Conservation (phyloP, 805 yeast genomes). For the Saccharomyces eubayanus region DNA sequence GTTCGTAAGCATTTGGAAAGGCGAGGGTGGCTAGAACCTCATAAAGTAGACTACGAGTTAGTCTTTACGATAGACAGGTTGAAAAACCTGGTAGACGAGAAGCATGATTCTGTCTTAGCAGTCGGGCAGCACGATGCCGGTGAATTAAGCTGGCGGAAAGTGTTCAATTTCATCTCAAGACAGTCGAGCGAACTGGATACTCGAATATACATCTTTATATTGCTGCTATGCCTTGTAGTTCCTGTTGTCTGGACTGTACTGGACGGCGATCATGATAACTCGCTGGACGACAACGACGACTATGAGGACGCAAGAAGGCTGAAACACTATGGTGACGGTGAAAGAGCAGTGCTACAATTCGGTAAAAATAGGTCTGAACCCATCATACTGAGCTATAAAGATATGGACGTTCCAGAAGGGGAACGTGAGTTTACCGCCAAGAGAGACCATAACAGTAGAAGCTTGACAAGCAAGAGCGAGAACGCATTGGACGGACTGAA, state of each 20-base stretch:
- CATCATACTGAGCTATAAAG: slow-evolving; percentile 3
- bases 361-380: slow-evolving; percentile 17
- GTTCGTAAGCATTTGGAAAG: slow-evolving; percentile 3
- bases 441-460: not conserved
- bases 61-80: not conserved
- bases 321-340: slow-evolving; percentile 11
- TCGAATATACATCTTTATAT: slow-evolving; percentile 5
- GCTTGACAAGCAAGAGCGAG: not conserved
- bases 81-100: not conserved
- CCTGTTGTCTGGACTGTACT: slow-evolving; percentile 2
- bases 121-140: not conserved
- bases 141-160: slow-evolving; percentile 5
- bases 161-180: slow-evolving; percentile 4
- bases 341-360: slow-evolving; percentile 20
- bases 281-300: not conserved
- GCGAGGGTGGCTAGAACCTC: not conserved
- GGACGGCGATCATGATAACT: not conserved
- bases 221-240: slow-evolving; percentile 4
- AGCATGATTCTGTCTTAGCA: not conserved
- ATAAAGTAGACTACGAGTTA: not conserved
- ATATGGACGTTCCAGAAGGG: not conserved
- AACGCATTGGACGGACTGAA: not conserved
- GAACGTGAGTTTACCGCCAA: not conserved
- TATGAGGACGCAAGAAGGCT: not conserved
- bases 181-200: slow-evolving; percentile 6